Percentiles rank a stretch among this genome's conserved stretches.
These are phyloP conservation scores for Mycena latifolia DNA, from an alignment of 768 basidiomycete species.

Conservation along the genomic window DNA sequence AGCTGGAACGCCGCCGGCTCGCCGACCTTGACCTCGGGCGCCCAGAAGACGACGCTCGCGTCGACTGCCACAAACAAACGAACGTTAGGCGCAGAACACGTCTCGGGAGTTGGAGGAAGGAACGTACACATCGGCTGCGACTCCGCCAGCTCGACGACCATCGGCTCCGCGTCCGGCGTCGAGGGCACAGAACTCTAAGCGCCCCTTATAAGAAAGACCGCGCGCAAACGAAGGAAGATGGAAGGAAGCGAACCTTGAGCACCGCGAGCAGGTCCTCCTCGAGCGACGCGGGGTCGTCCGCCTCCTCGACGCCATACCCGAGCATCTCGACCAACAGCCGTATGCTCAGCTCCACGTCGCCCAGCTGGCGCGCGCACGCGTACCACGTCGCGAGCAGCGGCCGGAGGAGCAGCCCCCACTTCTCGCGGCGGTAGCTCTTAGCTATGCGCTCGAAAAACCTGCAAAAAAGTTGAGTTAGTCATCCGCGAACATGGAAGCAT, in stretches of 20 bases:
- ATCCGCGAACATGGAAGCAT: not conserved
- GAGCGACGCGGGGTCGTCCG: conserved; percentile 62
- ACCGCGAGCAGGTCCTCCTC: conserved; percentile 83
- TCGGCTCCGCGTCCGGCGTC: conserved; percentile 58
- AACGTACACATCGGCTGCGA: conserved; percentile 72
- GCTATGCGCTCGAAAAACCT: conserved; percentile 96
- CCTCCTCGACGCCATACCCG: conserved; percentile 63
- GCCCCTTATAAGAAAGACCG: not conserved
- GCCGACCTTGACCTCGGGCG: conserved; percentile 67
- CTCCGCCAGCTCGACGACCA: conserved; percentile 75
- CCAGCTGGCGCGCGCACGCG: conserved; percentile 82
- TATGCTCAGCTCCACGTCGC: conserved; percentile 82
- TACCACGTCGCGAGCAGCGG: conserved; percentile 87
- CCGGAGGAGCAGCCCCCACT: conserved; percentile 81
- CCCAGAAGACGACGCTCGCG: conserved; percentile 79
- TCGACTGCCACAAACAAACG: conserved; percentile 62
- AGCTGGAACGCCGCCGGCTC: conserved; percentile 83
- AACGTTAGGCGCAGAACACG: conserved; percentile 15
- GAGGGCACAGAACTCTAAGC: conserved; percentile 79
- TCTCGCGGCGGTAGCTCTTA: conserved; percentile 87
- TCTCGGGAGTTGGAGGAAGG: not conserved
- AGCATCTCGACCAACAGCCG: conserved; percentile 88
- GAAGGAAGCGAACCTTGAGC: no score
- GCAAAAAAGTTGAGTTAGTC: not conserved
- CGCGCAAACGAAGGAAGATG: no score